Evolutionary conservation across 2,329 filamentous ascomycete genomes (phyloP).

Genomic region (Alternaria ethzedia): DNA sequence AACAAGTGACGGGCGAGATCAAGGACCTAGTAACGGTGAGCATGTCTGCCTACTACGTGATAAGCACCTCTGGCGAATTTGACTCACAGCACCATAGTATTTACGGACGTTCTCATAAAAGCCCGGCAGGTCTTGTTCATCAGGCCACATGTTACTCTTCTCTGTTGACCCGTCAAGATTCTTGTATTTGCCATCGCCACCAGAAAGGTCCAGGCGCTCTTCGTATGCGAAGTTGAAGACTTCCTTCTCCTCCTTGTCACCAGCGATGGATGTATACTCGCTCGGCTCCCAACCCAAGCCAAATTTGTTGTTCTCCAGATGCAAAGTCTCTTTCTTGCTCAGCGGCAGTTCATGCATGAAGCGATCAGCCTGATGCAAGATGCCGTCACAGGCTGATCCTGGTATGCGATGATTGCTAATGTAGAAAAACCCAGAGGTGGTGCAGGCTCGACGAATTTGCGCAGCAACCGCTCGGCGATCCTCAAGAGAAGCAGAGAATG

Average conservation of each 20-base stretch:
- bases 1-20: conserved; percentile 50
- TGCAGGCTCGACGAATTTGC: conserved; percentile 49
- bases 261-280: conserved; percentile 50
- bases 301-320: conserved; percentile 49
- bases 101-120: conserved; percentile 47
- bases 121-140: conserved; percentile 47
- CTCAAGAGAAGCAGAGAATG: conserved; percentile 41
- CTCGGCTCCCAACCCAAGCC: conserved; percentile 53
- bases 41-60: neutral
- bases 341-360: conserved; percentile 43
- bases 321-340: conserved; percentile 48
- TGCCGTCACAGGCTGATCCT: conserved; percentile 27
- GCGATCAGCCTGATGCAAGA: conserved; percentile 48
- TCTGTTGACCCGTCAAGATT: conserved; percentile 49
- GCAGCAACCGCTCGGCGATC: conserved; percentile 47
- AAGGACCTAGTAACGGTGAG: conserved; percentile 30
- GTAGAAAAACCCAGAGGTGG: conserved; percentile 52
- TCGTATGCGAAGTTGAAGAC: conserved; percentile 55
- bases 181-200: conserved; percentile 51
- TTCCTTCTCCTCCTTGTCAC: conserved; percentile 51
- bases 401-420: conserved; percentile 49
- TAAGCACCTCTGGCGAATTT: neutral
- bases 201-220: conserved; percentile 45
- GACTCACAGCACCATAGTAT: conserved; percentile 47
- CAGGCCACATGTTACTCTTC: conserved; percentile 51